Evolutionary conservation across 169 alveolate genomes (phyloP).

Genomic region (Eimeria falciformis): DNA sequence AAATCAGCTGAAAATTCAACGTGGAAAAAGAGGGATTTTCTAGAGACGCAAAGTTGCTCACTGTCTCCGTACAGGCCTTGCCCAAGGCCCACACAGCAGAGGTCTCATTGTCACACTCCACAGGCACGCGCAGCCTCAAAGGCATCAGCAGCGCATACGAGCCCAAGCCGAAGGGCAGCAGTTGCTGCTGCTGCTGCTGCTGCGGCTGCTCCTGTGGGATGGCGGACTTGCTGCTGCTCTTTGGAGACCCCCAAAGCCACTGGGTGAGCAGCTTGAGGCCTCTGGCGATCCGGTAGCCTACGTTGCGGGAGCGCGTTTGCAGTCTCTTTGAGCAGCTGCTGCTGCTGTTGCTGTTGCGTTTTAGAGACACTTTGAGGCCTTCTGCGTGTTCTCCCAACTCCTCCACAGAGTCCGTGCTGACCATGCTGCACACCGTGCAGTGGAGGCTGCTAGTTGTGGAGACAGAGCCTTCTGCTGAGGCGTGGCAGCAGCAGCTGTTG

Average conservation of each 20-base stretch:
- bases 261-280: slow-evolving; percentile 19
- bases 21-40: slow-evolving; percentile 8
- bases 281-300: slow-evolving; percentile 36
- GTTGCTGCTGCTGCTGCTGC: slow-evolving; percentile 19
- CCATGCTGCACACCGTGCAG: slow-evolving; percentile 26
- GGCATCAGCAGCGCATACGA: slow-evolving; percentile 76
- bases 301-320: background rate
- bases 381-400: slow-evolving; percentile 17
- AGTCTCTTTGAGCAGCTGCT: slow-evolving; percentile 57
- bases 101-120: slow-evolving; percentile 18
- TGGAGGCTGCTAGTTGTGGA: slow-evolving; percentile 51
- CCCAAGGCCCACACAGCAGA: slow-evolving; percentile 69
- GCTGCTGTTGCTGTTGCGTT: background rate
- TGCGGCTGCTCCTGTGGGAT: slow-evolving; percentile 33
- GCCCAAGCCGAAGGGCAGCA: slow-evolving; percentile 61
- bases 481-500: background rate
- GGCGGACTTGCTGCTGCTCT: slow-evolving; percentile 8
- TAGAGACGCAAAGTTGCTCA: slow-evolving; percentile 26
- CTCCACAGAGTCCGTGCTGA: slow-evolving; percentile 18
- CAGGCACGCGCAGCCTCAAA: slow-evolving; percentile 55
- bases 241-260: slow-evolving; percentile 41
- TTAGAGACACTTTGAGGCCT: background rate
- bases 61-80: slow-evolving; percentile 41
- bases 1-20: slow-evolving; percentile 48
- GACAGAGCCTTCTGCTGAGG: slow-evolving; percentile 20